These are phyloP conservation scores for Yamagishiella unicocca DNA, from an alignment of 139 green algal genomes.

Conservation along the genomic window DNA sequence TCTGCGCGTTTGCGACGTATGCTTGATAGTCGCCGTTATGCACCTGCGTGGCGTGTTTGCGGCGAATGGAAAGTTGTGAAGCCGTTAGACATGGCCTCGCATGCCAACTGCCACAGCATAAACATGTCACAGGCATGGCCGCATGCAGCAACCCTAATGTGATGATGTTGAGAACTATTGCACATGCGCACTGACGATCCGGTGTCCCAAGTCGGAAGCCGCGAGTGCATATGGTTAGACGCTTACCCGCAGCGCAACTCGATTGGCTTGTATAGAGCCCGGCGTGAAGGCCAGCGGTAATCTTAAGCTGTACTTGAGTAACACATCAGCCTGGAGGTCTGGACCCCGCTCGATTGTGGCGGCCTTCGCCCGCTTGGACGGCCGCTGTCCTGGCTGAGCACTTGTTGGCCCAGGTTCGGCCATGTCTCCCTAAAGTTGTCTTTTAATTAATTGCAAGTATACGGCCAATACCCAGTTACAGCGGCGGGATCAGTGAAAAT, in stretches of 20 bases:
- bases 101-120: too few species aligned
- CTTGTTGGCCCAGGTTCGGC: not conserved
- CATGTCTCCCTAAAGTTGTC: too few species aligned
- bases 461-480: too few species aligned
- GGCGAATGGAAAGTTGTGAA: too few species aligned
- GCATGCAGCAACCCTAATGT: too few species aligned
- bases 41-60: not conserved
- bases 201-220: too few species aligned
- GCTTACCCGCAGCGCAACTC: not conserved
- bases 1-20: constrained; percentile 18
- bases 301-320: not conserved
- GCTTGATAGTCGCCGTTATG: not conserved
- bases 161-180: too few species aligned
- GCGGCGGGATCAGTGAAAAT: too few species aligned
- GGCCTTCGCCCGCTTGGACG: not conserved
- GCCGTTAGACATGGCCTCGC: too few species aligned
- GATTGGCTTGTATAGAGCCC: constrained; percentile 15
- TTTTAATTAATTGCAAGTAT: too few species aligned
- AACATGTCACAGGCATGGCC: too few species aligned
- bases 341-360: not conserved
- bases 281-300: not conserved
- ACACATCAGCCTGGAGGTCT: not conserved
- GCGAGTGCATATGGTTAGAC: not conserved
- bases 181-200: too few species aligned
- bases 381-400: not conserved